These are phyloP conservation scores for Ascochyta lentis DNA, from an alignment of 2,329 filamentous ascomycete genomes.

Conservation along the genomic window DNA sequence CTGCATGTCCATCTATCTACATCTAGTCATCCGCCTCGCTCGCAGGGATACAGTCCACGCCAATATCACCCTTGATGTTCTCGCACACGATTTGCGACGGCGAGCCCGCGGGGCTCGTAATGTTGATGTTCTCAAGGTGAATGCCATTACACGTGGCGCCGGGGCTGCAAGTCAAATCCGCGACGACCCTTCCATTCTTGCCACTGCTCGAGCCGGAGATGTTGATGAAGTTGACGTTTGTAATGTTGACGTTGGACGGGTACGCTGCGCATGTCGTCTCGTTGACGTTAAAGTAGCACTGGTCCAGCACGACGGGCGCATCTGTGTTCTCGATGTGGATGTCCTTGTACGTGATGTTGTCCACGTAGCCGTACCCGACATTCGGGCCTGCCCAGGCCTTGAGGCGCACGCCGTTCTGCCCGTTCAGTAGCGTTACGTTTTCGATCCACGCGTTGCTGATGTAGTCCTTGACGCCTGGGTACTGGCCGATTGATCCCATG, in stretches of 20 bases:
- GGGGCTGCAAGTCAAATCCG: slow-evolving; percentile 62
- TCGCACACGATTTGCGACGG: slow-evolving; percentile 57
- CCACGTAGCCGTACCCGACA: slow-evolving; percentile 66
- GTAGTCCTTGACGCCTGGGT: slow-evolving; percentile 40
- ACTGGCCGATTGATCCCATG: slow-evolving; percentile 44
- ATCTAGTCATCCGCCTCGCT: slow-evolving; percentile 37
- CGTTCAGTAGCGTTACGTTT: slow-evolving; percentile 64
- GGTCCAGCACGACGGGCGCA: slow-evolving; percentile 64
- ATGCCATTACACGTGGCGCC: slow-evolving; percentile 65
- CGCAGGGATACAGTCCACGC: slow-evolving; percentile 47
- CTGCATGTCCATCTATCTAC: neutral
- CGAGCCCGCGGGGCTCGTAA: slow-evolving; percentile 59
- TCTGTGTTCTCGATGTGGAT: slow-evolving; percentile 66
- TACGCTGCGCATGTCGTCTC: slow-evolving; percentile 59
- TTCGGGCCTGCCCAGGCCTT: slow-evolving; percentile 67
- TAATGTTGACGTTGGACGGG: slow-evolving; percentile 65
- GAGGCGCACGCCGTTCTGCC: slow-evolving; percentile 62
- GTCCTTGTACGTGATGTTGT: slow-evolving; percentile 68
- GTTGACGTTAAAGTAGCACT: slow-evolving; percentile 68
- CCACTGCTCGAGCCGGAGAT: slow-evolving; percentile 64
- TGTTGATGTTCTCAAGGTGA: slow-evolving; percentile 60
- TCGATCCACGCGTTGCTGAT: slow-evolving; percentile 60
- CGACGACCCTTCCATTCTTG: slow-evolving; percentile 62
- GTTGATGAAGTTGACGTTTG: slow-evolving; percentile 65
- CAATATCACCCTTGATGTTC: slow-evolving; percentile 52